A percentile compares a stretch with the other conserved stretches of the same genome.
Conservation (phyloP, 2,329 filamentous ascomycete genomes). For the Fusarium floridanum region DNA sequence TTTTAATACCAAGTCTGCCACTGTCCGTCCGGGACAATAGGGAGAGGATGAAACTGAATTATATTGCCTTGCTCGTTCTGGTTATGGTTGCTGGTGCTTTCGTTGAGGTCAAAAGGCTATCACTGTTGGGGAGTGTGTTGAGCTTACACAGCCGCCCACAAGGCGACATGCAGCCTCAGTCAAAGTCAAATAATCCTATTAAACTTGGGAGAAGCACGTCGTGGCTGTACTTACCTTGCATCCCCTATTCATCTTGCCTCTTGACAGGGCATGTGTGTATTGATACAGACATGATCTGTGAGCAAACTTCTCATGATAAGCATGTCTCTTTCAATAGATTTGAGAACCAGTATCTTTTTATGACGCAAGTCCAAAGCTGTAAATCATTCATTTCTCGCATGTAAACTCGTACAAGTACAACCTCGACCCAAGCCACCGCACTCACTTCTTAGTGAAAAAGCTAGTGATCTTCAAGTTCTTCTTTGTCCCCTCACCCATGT, state of each 20-base stretch:
- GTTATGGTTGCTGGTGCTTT: background rate
- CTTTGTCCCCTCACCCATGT: background rate
- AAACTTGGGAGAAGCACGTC: background rate
- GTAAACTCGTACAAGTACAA: background rate
- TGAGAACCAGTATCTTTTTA: background rate
- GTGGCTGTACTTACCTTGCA: background rate
- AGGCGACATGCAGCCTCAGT: background rate
- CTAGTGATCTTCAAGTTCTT: background rate
- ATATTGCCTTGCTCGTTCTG: background rate
- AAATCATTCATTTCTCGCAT: background rate
- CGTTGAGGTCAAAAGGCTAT: background rate
- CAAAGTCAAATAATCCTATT: background rate
- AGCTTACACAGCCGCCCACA: background rate
- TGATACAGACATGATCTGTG: background rate
- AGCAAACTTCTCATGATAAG: background rate
- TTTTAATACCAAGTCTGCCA: background rate
- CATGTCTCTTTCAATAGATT: background rate
- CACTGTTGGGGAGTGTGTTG: background rate
- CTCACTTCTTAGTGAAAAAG: background rate
- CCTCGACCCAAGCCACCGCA: background rate
- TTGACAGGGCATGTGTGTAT: background rate
- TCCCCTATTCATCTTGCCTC: background rate
- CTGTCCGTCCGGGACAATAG: background rate
- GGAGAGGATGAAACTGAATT: background rate
- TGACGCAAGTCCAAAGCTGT: background rate